Evolutionary conservation across 169 alveolate genomes (phyloP).

Genomic region (Cryptosporidium muris): DNA sequence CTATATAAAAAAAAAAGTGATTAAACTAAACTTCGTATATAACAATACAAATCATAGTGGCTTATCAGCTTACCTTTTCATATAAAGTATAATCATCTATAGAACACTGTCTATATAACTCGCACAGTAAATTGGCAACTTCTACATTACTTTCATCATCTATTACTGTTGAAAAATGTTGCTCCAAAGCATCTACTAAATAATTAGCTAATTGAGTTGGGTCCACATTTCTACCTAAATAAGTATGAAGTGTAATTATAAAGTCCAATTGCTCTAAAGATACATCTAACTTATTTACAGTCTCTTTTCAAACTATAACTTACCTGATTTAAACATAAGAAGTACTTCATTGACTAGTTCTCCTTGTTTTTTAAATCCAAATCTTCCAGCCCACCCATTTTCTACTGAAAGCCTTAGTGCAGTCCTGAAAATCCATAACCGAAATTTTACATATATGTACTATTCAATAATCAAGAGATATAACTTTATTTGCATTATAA

Average conservation of each 20-base stretch:
- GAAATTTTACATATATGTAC: too few species aligned
- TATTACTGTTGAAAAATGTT: conserved; percentile 43
- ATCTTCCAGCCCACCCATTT: conserved; percentile 66
- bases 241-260: not conserved
- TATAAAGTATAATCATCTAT: conserved; percentile 31
- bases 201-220: conserved; percentile 38
- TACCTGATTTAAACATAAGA: conserved; percentile 57
- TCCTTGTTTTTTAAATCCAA: conserved; percentile 20
- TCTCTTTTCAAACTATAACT: not conserved
- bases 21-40: not conserved
- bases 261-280: not conserved
- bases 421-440: conserved; percentile 38
- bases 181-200: conserved; percentile 40
- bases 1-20: conserved; percentile 1
- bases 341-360: conserved; percentile 53
- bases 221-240: conserved; percentile 34
- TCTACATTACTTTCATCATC: conserved; percentile 66
- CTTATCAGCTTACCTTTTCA: conserved; percentile 29
- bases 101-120: conserved; percentile 37
- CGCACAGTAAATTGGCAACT: conserved; percentile 53
- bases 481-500: not conserved
- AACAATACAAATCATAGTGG: not conserved
- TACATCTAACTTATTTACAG: not conserved
- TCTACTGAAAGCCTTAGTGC: conserved; percentile 43
- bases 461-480: not conserved